Base-by-base conservation (phyloP, 2,329 filamentous ascomycete species). In the Dendrostoma leiphaemia region DNA sequence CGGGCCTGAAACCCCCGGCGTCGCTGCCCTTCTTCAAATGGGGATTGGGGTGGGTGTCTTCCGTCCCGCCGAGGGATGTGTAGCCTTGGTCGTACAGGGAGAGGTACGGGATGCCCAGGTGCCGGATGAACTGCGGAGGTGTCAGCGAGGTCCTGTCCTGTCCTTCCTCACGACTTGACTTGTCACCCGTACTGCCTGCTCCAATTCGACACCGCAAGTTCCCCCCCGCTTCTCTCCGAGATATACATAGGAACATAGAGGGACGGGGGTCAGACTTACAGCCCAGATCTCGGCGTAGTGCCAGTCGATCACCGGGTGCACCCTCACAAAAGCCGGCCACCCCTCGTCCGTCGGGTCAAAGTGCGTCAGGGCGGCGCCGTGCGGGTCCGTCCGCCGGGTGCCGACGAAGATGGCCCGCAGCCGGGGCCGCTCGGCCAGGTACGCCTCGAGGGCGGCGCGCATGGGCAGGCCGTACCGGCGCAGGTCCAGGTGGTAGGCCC, bases 261-360 rank as follows among this genome's bases (percentile, higher is more conserved):
- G 28, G n/a, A n/a, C n/a, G n/a, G n/a, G n/a, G n/a, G n/a, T n/a
- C 19, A 12, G 66, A 79, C 90, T 77, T 66, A 95, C 91, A 17
- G 86, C 84, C 94, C 94, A 97, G 51, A 97, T 93, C 69, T 97
- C 93, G 10, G 84, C 83, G 70, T 97, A 96, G 69, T 94, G 90
- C 94, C 94, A 99, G 71, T 99, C 94, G 66, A 99, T 92, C 9
- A 99, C 89, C 0, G 94, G 93, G 71, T 99, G 91, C 57, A 97
- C 80, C 55, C 94, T 84, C 86, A 97, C 92, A 65, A 97, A 96
- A 40, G 79, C 75, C 32, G 94, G 94, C 94, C 94, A 99, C 2
- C 88, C 91, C 32, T 81, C 77, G 71, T 97, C 94, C 4, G 94
- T 99, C 48, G 80, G 82, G 67, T 96, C 90, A 67, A 97, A 97